These are phyloP conservation scores for Dissophora ornata DNA, from an alignment of 192 early-diverging fungal genomes.

Conservation along the genomic window DNA sequence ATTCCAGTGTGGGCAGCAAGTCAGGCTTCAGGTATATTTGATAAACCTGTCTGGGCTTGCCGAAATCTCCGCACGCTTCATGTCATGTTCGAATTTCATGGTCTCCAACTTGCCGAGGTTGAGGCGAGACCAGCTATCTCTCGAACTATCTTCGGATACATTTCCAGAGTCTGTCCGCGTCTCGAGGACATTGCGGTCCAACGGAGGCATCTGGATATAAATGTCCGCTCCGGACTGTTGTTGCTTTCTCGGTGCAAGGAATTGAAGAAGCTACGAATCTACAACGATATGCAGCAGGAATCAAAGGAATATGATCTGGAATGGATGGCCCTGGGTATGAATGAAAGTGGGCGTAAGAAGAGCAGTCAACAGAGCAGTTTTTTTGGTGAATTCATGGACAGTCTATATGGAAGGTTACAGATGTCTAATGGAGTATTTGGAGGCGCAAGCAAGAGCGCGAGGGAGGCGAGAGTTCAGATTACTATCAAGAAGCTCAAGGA, in stretches of 20 bases:
- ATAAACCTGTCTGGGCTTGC: constrained; percentile 18
- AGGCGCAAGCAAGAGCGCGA: constrained; percentile 5
- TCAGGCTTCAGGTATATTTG: background rate
- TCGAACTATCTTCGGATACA: constrained; percentile 14
- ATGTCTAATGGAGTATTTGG: background rate
- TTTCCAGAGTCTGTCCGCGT: constrained; percentile 14
- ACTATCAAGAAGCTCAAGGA: background rate
- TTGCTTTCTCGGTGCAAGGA: constrained; percentile 3
- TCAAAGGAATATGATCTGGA: background rate
- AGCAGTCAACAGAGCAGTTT: background rate
- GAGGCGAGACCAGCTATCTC: background rate
- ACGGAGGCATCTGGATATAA: background rate
- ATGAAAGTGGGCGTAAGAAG: background rate
- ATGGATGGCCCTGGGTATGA: constrained; percentile 12
- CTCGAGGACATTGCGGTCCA: constrained; percentile 5
- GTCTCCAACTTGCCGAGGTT: background rate
- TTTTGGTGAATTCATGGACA: background rate
- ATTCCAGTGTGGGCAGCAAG: background rate
- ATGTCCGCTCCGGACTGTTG: background rate
- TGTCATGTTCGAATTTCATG: background rate
- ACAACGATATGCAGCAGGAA: background rate
- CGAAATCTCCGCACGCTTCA: constrained; percentile 4
- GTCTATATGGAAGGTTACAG: background rate
- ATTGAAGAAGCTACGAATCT: background rate
- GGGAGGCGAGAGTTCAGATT: background rate